These are phyloP conservation scores for Oryza meridionalis DNA, from an alignment of 176 grass and related monocot species.

Conservation along the genomic window DNA sequence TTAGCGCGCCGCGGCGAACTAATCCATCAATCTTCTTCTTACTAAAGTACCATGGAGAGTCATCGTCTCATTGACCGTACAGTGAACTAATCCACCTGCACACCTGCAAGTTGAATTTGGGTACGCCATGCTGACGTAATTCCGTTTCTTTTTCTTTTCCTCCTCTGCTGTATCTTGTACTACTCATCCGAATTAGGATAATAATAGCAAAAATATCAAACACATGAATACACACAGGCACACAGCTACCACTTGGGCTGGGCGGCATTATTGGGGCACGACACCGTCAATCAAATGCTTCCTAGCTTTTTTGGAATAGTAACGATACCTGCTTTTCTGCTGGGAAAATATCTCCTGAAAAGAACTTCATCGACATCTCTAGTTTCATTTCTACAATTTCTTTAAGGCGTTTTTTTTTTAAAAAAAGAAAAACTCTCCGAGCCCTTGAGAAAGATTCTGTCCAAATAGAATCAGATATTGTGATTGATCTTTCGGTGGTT, in stretches of 20 bases:
- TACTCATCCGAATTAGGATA: background rate
- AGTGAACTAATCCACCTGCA: background rate
- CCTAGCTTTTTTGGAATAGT: background rate
- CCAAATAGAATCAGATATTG: background rate
- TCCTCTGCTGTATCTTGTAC: background rate
- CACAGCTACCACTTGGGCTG: background rate
- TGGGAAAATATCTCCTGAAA: background rate
- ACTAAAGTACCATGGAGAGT: background rate
- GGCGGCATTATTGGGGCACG: background rate
- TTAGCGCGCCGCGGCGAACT: background rate
- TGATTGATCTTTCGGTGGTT: background rate
- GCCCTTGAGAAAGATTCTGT: background rate
- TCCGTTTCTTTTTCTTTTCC: background rate
- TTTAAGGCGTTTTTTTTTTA: background rate
- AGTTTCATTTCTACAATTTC: background rate
- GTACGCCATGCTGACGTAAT: background rate
- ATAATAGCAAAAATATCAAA: background rate
- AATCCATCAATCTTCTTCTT: background rate
- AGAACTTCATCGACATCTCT: background rate
- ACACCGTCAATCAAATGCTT: background rate
- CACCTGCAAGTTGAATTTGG: background rate
- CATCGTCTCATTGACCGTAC: background rate
- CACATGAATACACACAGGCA: background rate
- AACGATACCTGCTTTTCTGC: background rate
- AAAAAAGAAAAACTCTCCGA: background rate